A percentile compares a stretch with the other conserved stretches of the same genome.
Conservation (phyloP, 345 rosid genomes). For the Viola odorata region DNA sequence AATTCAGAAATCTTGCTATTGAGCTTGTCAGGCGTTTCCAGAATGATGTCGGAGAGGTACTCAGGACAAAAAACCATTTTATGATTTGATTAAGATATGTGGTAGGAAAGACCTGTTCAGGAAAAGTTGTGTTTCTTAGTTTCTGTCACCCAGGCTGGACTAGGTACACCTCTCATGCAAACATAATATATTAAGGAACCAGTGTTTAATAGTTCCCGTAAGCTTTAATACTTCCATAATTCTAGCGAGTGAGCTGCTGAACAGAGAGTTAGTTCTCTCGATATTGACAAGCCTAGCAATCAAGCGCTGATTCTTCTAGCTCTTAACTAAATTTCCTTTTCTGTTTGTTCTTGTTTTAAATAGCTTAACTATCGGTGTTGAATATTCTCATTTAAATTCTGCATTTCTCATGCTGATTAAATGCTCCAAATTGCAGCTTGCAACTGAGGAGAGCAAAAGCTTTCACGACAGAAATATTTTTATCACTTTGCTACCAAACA, state of each 20-base stretch:
- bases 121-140: background rate
- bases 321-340: background rate
- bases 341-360: background rate
- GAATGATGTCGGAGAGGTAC: constrained; percentile 87
- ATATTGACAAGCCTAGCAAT: background rate
- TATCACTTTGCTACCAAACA: constrained; percentile 77
- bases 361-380: background rate
- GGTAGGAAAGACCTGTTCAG: background rate
- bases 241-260: background rate
- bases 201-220: background rate
- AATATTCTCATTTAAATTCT: background rate
- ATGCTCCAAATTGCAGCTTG: constrained; percentile 53
- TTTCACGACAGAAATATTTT: constrained; percentile 68
- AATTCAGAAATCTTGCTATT: constrained; percentile 79
- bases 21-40: constrained; percentile 82
- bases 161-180: background rate
- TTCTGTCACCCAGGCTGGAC: background rate
- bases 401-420: constrained; percentile 2
- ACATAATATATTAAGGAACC: background rate
- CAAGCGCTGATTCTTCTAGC: too few relatives aligned
- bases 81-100: background rate
- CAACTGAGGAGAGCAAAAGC: constrained; percentile 79
- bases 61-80: background rate
- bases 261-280: background rate
- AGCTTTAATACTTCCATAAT: background rate